Conservation (phyloP, 495 filamentous ascomycete genomes). For the Hamigera avellanea region DNA sequence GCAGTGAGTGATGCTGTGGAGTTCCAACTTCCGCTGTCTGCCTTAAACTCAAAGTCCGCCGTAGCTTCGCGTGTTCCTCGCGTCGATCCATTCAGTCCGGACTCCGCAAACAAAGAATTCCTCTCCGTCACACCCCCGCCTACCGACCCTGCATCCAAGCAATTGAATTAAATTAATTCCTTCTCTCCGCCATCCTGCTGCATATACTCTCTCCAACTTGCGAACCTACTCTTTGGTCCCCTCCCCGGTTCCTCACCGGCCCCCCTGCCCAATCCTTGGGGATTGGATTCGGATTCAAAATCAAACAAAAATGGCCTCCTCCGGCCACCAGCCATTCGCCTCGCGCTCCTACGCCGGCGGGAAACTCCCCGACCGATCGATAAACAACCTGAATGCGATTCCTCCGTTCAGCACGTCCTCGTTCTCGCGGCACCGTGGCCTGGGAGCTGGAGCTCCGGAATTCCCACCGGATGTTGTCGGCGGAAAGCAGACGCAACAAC, state of each 20-base stretch:
- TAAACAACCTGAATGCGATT: constrained; percentile 27
- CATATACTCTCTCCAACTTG: too few relatives aligned
- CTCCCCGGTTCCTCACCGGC: too few relatives aligned
- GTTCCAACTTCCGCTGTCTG: too few relatives aligned
- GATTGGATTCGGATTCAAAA: not conserved
- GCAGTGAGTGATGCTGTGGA: too few relatives aligned
- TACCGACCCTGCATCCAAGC: too few relatives aligned
- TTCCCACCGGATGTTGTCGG: constrained; percentile 2
- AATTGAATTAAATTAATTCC: too few relatives aligned
- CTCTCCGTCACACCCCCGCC: not conserved
- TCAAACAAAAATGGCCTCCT: constrained; percentile 18
- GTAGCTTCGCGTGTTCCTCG: not conserved
- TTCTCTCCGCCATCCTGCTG: too few relatives aligned
- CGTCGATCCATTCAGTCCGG: not conserved
- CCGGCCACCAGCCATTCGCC: constrained; percentile 33
- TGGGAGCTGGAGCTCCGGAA: constrained; percentile 7
- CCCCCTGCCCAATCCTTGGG: too few relatives aligned
- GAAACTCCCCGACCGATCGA: constrained; percentile 39
- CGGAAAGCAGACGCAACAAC: constrained; percentile 9
- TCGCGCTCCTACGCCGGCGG: constrained; percentile 35
- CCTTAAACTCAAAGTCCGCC: too few relatives aligned
- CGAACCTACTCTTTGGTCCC: too few relatives aligned
- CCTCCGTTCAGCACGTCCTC: constrained; percentile 36
- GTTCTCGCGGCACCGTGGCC: constrained; percentile 26
- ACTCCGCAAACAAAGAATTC: not conserved